Percentiles rank a stretch among this genome's conserved stretches.
phyloP scores from a whole-genome alignment of 352 stramenopile species.

The Pythium plurisporium region DNA sequence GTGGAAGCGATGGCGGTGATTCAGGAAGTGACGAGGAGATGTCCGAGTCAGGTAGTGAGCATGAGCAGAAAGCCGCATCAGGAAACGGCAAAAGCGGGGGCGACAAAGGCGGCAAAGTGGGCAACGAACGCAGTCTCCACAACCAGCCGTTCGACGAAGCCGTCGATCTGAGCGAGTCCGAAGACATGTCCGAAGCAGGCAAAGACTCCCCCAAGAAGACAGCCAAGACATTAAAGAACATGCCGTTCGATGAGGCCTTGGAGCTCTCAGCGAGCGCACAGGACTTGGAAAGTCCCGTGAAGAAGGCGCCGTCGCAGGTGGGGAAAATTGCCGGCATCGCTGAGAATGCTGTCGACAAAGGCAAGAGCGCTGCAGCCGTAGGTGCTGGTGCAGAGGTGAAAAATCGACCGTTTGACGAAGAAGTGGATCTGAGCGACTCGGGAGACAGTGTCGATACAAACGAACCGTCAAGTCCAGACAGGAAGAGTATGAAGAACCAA shows the following conservation, averaged over 20 bases:
- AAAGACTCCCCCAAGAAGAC: constrained; percentile 62
- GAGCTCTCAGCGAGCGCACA: constrained; percentile 79
- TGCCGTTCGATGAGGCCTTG: constrained; percentile 78
- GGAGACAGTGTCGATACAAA: constrained; percentile 82
- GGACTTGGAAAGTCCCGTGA: constrained; percentile 63
- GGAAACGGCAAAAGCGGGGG: background rate
- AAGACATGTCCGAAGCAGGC: constrained; percentile 32
- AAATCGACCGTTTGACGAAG: constrained; percentile 84
- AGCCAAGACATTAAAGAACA: constrained; percentile 57
- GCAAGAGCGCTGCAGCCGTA: background rate
- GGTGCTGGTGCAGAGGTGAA: constrained; percentile 51
- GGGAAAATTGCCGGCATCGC: constrained; percentile 3
- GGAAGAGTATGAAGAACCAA: constrained; percentile 37
- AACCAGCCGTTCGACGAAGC: constrained; percentile 87
- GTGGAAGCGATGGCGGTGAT: constrained; percentile 46
- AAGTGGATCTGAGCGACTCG: constrained; percentile 85
- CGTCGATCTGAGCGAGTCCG: constrained; percentile 84
- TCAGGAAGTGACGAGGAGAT: constrained; percentile 65
- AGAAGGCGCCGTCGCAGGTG: constrained; percentile 16
- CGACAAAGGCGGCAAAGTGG: constrained; percentile 19
- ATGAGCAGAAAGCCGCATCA: constrained; percentile 29
- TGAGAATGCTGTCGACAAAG: constrained; percentile 15
- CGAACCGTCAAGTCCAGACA: constrained; percentile 58
- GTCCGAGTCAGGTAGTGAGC: constrained; percentile 58
- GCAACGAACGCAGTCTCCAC: constrained; percentile 46